These are phyloP conservation scores for Erigeron canadensis DNA, from an alignment of 129 eudicot genomes.

Conservation along the genomic window DNA sequence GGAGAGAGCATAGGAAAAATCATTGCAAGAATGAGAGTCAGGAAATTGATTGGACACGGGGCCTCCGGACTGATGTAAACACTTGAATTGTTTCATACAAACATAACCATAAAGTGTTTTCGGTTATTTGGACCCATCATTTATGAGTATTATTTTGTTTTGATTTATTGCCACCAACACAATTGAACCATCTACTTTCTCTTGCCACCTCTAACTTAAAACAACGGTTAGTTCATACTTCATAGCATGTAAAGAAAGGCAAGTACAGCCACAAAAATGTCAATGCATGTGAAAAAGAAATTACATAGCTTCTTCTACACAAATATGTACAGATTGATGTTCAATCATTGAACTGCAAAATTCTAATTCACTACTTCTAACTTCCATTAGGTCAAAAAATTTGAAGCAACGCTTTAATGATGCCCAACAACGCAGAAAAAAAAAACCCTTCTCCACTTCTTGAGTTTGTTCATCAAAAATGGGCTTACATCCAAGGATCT, in stretches of 20 bases:
- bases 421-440: neutral
- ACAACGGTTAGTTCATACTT: neutral
- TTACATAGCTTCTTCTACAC: neutral
- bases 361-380: neutral
- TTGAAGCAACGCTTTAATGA: neutral
- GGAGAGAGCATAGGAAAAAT: too few relatives aligned
- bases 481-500: neutral
- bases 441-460: conserved; percentile 9
- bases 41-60: too few relatives aligned
- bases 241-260: neutral
- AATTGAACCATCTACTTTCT: neutral
- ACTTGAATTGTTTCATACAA: too few relatives aligned
- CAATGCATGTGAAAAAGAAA: neutral
- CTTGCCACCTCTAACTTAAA: neutral
- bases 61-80: too few relatives aligned
- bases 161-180: too few relatives aligned
- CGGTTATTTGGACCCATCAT: too few relatives aligned
- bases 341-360: conserved; percentile 2
- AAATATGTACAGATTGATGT: conserved; percentile 9
- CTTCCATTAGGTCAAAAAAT: conserved; percentile 2
- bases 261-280: neutral
- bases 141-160: too few relatives aligned
- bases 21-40: too few relatives aligned
- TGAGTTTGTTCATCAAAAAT: conserved; percentile 23
- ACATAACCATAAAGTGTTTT: too few relatives aligned